Base-by-base conservation (phyloP, 768 basidiomycete genomes). In the Sporobolomyces pararoseus region DNA sequence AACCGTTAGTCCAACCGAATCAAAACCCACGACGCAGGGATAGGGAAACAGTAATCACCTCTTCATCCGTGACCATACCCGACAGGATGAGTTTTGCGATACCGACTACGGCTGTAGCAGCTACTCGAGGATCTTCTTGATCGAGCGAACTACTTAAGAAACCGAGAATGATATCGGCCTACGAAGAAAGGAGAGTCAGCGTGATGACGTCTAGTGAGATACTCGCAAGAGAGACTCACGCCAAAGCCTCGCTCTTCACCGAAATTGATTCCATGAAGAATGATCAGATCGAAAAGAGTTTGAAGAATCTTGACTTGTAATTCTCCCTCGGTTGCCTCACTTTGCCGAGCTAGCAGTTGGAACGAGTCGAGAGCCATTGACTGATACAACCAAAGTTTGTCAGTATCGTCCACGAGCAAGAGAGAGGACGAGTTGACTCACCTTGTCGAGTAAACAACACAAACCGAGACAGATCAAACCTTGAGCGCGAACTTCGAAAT, bases 401-500 rank as follows among this genome's bases (percentile, higher is more conserved):
- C 50, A 2, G 14, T 39, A 44, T 39, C 55, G 25, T 50, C 65
- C 21, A 31, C 14, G 42, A 23, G 13, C 7, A 7, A 12, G 4
- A 52, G 31, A 9, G 32, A 34, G 10, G 23, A 46, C 29, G 37
- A 39, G 16, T 7, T 27, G 35, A 68, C 79, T 12, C 70, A 87
- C 87, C 81, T 87, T 85, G 34, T 89, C 90, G 68, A 96, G 90
- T 66, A 93, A 85, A 76, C 88, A 91, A 77, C 90, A 91, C 19
- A 94, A 81, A 2, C 91, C 91, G 1, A 96, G 82, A 68, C 86
- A 85, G 65, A 89, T 81, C 16, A 93, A 82, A 1, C 91, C 91
- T 78, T 88, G 87, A 78, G 91, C 89, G 47, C 90, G 84, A 75
- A 94, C 83, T 1, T 84, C 82, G 7, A 89, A 83, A 74, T 95